phyloP scores from a whole-genome alignment of 768 basidiomycete genomes.

The Suillus weaverae region DNA sequence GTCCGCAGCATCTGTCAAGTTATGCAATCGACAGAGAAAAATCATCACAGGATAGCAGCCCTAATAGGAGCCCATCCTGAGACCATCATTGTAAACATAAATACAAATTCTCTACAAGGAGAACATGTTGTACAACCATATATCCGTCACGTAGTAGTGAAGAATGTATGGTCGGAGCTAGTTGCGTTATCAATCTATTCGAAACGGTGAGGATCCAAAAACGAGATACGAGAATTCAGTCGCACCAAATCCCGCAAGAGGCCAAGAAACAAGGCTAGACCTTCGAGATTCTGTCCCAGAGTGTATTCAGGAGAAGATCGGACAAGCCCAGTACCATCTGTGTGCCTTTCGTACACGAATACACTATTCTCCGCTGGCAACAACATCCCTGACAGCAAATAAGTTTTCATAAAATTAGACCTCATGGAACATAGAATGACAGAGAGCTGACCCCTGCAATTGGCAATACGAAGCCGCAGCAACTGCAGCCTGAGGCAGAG shows the following conservation, averaged over 20 bases:
- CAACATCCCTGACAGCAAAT: neutral
- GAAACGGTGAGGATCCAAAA: neutral
- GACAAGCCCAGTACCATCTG: too few species aligned
- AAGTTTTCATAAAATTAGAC: neutral
- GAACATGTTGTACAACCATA: neutral
- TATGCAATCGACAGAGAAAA: too few species aligned
- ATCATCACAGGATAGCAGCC: too few species aligned
- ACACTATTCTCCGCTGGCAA: neutral
- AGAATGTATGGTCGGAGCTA: neutral
- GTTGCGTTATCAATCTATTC: neutral
- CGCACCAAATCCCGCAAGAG: neutral
- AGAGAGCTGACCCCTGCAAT: conserved; percentile 3
- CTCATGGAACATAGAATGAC: neutral
- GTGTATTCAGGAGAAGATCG: neutral
- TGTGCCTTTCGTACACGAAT: neutral
- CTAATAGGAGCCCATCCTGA: too few species aligned
- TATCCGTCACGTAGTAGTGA: neutral
- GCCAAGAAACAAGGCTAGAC: neutral
- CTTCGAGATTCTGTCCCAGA: neutral
- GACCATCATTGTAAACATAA: too few species aligned
- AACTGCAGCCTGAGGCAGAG: conserved; percentile 17
- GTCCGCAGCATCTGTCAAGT: too few species aligned
- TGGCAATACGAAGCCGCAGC: conserved; percentile 14
- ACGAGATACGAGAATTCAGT: neutral
- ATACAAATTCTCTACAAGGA: too few species aligned